phyloP scores from a whole-genome alignment of 306 rosid species.

The Astragalus membranaceus region DNA sequence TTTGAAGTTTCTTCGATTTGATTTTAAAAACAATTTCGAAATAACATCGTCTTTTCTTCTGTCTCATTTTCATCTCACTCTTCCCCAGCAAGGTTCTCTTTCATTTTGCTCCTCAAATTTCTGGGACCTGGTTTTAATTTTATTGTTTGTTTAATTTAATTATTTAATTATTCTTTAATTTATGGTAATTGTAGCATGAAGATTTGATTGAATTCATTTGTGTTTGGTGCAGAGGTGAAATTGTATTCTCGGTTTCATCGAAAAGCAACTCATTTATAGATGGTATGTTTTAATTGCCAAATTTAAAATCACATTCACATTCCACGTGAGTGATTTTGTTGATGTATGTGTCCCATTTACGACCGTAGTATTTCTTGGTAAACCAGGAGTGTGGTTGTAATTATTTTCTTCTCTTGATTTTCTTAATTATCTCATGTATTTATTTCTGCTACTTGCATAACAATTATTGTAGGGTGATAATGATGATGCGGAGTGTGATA shows the following conservation, averaged over 20 bases:
- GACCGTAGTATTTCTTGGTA: not conserved
- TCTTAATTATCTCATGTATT: not conserved
- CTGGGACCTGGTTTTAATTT: not conserved
- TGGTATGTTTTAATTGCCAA: not conserved
- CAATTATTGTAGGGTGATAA: conserved; percentile 48
- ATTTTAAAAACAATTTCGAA: not conserved
- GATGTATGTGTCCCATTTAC: conserved; percentile 17
- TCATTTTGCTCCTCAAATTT: not conserved
- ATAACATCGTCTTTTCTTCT: not conserved
- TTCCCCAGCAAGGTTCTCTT: not conserved
- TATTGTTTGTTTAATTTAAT: not conserved
- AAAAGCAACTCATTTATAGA: not conserved
- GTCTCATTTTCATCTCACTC: not conserved
- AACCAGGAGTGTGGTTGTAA: not conserved
- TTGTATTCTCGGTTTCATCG: not conserved
- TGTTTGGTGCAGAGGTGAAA: not conserved
- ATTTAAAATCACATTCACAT: too few relatives aligned
- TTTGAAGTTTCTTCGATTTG: too few relatives aligned
- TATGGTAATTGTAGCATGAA: not conserved
- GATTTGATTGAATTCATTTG: not conserved
- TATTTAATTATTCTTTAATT: not conserved
- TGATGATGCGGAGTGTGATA: conserved; percentile 50
- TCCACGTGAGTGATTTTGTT: not conserved
- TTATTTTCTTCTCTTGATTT: not conserved
- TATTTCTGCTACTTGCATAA: not conserved